Evolutionary conservation across 495 filamentous ascomycete species (phyloP).

Genomic region (Recurvomyces mirabilis): DNA sequence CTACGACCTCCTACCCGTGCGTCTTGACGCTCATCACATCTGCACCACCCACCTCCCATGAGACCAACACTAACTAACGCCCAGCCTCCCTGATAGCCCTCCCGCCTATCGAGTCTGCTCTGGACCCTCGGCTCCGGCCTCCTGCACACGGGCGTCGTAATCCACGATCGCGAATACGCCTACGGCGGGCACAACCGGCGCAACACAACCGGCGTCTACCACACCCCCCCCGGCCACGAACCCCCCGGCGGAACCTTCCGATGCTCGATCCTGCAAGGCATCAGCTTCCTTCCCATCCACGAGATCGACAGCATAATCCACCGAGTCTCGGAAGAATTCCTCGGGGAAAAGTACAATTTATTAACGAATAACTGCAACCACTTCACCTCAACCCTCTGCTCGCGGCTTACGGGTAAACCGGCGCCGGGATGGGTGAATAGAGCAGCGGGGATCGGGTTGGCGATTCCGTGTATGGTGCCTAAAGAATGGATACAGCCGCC

Average conservation of each 20-base stretch:
- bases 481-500: constrained; percentile 67
- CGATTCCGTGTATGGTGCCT: constrained; percentile 68
- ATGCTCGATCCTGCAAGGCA: constrained; percentile 58
- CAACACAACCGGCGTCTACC: constrained; percentile 65
- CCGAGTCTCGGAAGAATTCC: constrained; percentile 53
- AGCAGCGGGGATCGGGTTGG: constrained; percentile 65
- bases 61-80: constrained; percentile 6
- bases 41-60: constrained; percentile 13
- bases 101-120: constrained; percentile 52
- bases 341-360: constrained; percentile 61
- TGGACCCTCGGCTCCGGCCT: constrained; percentile 63
- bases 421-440: constrained; percentile 66
- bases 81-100: constrained; percentile 40
- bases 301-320: constrained; percentile 59
- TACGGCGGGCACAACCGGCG: constrained; percentile 65
- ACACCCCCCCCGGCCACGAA: constrained; percentile 52
- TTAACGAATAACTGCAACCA: constrained; percentile 75
- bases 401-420: constrained; percentile 48
- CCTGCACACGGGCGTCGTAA: constrained; percentile 69
- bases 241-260: constrained; percentile 65
- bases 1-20: constrained; percentile 64
- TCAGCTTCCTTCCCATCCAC: constrained; percentile 47
- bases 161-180: constrained; percentile 65
- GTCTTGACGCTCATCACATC: not conserved
- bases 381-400: constrained; percentile 60